phyloP scores from a whole-genome alignment of 495 filamentous ascomycete genomes.

The Penicillium psychrofluorescens region DNA sequence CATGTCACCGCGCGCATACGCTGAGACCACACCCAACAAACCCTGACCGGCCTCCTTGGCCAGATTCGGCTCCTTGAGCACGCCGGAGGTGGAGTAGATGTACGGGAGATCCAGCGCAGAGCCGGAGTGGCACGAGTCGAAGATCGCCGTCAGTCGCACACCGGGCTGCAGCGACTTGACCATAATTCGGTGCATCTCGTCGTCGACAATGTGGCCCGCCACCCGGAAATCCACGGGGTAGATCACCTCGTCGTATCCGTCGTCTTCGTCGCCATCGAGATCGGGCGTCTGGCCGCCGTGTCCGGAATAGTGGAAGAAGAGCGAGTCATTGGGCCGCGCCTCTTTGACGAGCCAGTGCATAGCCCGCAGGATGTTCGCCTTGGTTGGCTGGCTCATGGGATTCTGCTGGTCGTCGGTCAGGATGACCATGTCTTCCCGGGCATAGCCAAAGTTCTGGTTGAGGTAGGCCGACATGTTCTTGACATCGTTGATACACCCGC shows the following conservation, averaged over 20 bases:
- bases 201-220: conserved; percentile 91
- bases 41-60: conserved; percentile 97
- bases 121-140: conserved; percentile 98
- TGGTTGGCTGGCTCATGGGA: conserved; percentile 93
- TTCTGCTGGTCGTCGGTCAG: conserved; percentile 97
- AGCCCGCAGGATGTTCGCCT: conserved; percentile 88
- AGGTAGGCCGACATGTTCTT: conserved; percentile 95
- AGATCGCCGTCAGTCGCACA: conserved; percentile 92
- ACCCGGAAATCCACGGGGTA: conserved; percentile 92
- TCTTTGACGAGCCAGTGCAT: conserved; percentile 99
- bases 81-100: conserved; percentile 89
- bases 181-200: conserved; percentile 99
- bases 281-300: conserved; percentile 98
- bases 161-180: conserved; percentile 73
- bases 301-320: conserved; percentile 98
- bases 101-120: conserved; percentile 94
- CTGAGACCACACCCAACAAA: conserved; percentile 78
- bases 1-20: conserved; percentile 86
- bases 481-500: conserved; percentile 97
- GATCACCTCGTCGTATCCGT: conserved; percentile 96
- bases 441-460: conserved; percentile 85
- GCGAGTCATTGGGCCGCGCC: conserved; percentile 84
- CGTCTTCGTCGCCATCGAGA: conserved; percentile 87
- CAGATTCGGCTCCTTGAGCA: conserved; percentile 96
- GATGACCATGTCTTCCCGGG: conserved; percentile 95